Conservation (phyloP, 23 red algal genomes). For the Pyropia yezoensis region DNA sequence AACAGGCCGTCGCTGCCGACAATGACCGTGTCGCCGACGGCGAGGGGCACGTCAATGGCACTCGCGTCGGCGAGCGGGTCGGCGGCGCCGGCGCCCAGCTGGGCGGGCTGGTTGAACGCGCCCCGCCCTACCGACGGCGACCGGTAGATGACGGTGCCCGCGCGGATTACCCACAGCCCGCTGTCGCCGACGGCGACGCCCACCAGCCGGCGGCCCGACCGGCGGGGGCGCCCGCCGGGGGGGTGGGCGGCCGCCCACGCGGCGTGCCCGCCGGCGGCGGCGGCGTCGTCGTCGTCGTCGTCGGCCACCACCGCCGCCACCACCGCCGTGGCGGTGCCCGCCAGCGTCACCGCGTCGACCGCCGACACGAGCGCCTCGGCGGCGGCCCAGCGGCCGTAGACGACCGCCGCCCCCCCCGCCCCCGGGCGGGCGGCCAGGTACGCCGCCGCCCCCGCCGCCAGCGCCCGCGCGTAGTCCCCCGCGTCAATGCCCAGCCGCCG, state of each 20-base stretch:
- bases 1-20: constrained; percentile 47
- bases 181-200: constrained; percentile 68
- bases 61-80: constrained; percentile 22
- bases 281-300: not conserved
- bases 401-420: too few relatives aligned
- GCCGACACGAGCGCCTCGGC: constrained; percentile 45
- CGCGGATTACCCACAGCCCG: constrained; percentile 56
- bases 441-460: constrained; percentile 25
- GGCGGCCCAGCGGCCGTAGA: constrained; percentile 7
- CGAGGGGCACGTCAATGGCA: constrained; percentile 21
- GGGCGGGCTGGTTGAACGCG: too few relatives aligned
- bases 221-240: too few relatives aligned
- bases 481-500: constrained; percentile 65
- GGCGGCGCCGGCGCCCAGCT: constrained; percentile 4
- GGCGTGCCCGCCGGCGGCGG: too few relatives aligned
- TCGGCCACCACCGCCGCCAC: constrained; percentile 43
- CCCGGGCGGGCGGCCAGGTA: constrained; percentile 5
- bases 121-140: too few relatives aligned
- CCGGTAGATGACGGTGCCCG: constrained; percentile 28
- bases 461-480: constrained; percentile 61
- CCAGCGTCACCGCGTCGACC: constrained; percentile 4
- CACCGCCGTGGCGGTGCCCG: constrained; percentile 48
- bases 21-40: constrained; percentile 26
- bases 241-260: too few relatives aligned
- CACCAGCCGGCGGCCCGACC: not conserved